Base-by-base conservation (phyloP, 257 asterid genomes). In the Misopates orontium region DNA sequence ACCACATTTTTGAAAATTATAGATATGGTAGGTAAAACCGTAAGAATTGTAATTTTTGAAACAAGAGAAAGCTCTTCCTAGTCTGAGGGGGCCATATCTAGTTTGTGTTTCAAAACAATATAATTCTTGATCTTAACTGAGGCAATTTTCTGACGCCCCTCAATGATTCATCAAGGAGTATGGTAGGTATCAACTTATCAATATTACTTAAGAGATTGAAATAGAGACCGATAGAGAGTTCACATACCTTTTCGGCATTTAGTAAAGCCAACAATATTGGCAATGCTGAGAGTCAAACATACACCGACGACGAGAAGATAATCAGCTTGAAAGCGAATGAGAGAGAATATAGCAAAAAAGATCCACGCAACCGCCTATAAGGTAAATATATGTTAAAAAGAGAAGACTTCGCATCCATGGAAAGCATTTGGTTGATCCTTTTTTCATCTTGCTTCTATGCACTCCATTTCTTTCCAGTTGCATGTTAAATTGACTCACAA, bases 241-340 rank as follows among this genome's bases (percentile, higher is more conserved):
- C 16, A 67, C 82, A 47, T 68, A 90, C 99, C 99, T 90, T 94
- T 94, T 68, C 87, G 90, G 81, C 99, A 94, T 78, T 80, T 88
- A 28, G 97, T 94, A 80, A 94, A 94, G 80, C 97, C 98, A 75
- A 94, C 81, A 60, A 94, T 94, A 78, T 94, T 94, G 69, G 99
- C 99, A 67, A 86, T 58, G 74, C 99, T 82, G 74, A 94, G 97
- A 64, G 99, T 94, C 82, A 90, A 77, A 74, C 99, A 94, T n/a
- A 94, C 99, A 48, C 96, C 97, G 68, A 94, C 87, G 52, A 94
- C 99, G 16, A 94, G 95, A 69, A 91, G 92, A 80, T 83, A 94
- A 73, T 92, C 98, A 69, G 97, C 98, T 79, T 89, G 95, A 65
- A 92, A 87, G 76, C 95, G 87, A 68, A 92, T 71, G 67, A 92